Conservation (phyloP, 805 yeast species). For the Barnettozyma siamensis region DNA sequence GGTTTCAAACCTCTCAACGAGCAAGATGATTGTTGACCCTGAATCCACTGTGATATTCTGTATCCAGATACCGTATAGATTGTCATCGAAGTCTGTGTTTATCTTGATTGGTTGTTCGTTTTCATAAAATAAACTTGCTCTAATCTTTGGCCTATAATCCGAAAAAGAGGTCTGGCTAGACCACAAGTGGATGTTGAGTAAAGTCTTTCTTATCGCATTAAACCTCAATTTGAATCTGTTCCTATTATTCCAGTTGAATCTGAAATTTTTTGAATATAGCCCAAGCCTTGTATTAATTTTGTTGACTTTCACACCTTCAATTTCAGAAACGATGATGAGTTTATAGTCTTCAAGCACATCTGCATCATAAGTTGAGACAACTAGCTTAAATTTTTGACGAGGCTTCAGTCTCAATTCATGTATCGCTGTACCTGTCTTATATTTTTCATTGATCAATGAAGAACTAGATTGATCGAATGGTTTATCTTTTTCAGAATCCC, state of each 20-base stretch:
- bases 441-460: constrained; percentile 32
- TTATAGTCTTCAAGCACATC: constrained; percentile 27
- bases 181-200: constrained; percentile 18
- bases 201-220: constrained; percentile 16
- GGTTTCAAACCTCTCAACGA: constrained; percentile 45
- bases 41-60: constrained; percentile 9
- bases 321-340: constrained; percentile 28
- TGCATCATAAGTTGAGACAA: constrained; percentile 42
- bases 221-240: constrained; percentile 35
- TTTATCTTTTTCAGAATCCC: constrained; percentile 25
- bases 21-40: constrained; percentile 29
- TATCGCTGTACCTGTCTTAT: constrained; percentile 24
- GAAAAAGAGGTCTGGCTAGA: constrained; percentile 6
- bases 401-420: constrained; percentile 21
- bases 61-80: constrained; percentile 38
- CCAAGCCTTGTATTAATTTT: constrained; percentile 30
- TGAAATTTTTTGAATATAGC: constrained; percentile 25
- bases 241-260: constrained; percentile 34
- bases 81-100: constrained; percentile 32
- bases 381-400: constrained; percentile 37
- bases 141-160: constrained; percentile 39
- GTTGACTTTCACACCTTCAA: constrained; percentile 5
- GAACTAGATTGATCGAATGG: constrained; percentile 28
- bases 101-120: constrained; percentile 42
- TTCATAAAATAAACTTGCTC: constrained; percentile 41